Conservation (phyloP, 768 basidiomycete genomes). For the Tulasnella sp. region DNA sequence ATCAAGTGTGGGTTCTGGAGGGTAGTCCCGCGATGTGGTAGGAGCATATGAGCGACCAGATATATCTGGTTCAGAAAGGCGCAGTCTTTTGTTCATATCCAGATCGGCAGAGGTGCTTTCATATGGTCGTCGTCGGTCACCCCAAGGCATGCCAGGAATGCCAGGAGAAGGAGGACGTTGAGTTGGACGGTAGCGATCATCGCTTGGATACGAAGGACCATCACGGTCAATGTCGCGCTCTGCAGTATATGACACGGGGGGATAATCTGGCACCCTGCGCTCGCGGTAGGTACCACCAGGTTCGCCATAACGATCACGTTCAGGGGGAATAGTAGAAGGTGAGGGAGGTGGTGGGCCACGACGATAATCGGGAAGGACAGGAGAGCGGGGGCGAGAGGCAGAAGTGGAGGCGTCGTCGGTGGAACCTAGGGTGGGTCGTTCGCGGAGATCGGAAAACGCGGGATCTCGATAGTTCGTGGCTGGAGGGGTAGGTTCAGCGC, state of each 20-base stretch:
- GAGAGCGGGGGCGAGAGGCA: neutral
- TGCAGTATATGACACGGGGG: neutral
- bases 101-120: neutral
- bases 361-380: neutral
- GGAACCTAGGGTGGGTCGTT: neutral
- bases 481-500: neutral
- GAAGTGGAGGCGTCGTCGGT: neutral
- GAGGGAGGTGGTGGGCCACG: neutral
- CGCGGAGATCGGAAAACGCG: neutral
- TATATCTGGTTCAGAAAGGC: neutral
- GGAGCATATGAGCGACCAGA: neutral
- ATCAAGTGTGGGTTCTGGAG: neutral
- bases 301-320: neutral
- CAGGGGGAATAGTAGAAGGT: neutral
- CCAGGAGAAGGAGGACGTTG: neutral
- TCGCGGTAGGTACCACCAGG: neutral
- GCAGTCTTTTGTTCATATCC: slow-evolving; percentile 1
- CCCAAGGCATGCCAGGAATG: neutral
- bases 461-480: slow-evolving; percentile 6
- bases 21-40: neutral
- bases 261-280: slow-evolving; percentile 2
- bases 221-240: neutral
- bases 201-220: neutral
- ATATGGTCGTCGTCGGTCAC: neutral
- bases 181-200: neutral